A percentile compares a stretch with the other conserved stretches of the same genome.
phyloP scores from a whole-genome alignment of 1,284 basidiomycete species.

The Macrocybe sp. region DNA sequence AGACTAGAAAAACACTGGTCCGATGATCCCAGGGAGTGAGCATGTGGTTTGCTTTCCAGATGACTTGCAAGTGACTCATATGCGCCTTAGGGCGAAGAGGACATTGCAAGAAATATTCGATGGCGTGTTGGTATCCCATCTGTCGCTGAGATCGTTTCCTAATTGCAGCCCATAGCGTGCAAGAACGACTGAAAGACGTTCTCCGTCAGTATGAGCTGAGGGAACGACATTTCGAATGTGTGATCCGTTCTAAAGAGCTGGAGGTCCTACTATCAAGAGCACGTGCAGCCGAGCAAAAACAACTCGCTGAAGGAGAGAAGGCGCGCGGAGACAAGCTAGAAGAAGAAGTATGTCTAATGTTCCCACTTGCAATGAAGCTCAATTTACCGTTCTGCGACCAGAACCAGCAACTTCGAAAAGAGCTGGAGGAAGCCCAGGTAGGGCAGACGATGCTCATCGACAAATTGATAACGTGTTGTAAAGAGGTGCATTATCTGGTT shows the following conservation, averaged over 20 bases:
- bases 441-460: constrained; percentile 73
- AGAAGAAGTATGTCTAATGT: constrained; percentile 51
- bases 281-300: constrained; percentile 77
- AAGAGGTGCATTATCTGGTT: constrained; percentile 53
- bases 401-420: constrained; percentile 63
- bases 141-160: constrained; percentile 5
- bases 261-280: constrained; percentile 79
- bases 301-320: constrained; percentile 70
- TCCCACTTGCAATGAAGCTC: neutral
- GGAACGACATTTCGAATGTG: constrained; percentile 83
- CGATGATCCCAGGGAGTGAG: constrained; percentile 63
- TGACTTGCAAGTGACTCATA: constrained; percentile 7
- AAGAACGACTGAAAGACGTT: constrained; percentile 77
- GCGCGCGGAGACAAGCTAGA: constrained; percentile 59
- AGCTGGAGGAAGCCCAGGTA: constrained; percentile 68
- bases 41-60: constrained; percentile 20
- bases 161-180: constrained; percentile 42
- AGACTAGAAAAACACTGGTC: constrained; percentile 74
- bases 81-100: constrained; percentile 51
- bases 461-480: constrained; percentile 75
- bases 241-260: constrained; percentile 82
- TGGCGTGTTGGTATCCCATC: constrained; percentile 44
- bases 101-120: constrained; percentile 78
- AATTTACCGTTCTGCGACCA: constrained; percentile 20
- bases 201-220: constrained; percentile 80